phyloP scores from a whole-genome alignment of 1,284 basidiomycete species.

The Tilletia caries region DNA sequence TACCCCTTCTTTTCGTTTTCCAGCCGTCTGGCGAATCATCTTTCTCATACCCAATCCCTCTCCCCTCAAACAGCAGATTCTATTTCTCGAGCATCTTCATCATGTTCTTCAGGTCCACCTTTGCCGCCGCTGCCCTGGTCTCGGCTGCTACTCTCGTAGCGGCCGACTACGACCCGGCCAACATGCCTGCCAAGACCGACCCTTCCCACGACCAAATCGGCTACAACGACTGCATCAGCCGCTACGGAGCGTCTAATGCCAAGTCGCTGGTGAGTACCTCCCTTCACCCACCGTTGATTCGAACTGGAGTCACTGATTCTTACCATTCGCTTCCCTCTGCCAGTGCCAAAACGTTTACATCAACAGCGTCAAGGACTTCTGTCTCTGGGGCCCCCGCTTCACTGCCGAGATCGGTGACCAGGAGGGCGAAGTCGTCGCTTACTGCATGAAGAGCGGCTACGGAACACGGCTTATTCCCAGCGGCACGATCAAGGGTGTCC shows the following conservation, averaged over 20 bases:
- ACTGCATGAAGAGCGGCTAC: constrained; percentile 31
- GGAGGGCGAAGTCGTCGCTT: constrained; percentile 43
- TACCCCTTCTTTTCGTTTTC: constrained; percentile 25
- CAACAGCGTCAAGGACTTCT: constrained; percentile 22
- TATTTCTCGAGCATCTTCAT: not conserved
- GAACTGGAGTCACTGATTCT: not conserved
- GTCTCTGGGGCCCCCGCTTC: constrained; percentile 40
- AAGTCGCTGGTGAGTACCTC: constrained; percentile 2
- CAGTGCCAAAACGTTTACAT: constrained; percentile 23
- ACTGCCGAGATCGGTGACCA: constrained; percentile 33
- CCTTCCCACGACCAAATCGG: constrained; percentile 22
- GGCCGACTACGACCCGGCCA: constrained; percentile 29
- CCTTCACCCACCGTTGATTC: not conserved
- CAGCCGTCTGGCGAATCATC: not conserved
- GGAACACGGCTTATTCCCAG: constrained; percentile 67
- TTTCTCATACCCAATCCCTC: not conserved
- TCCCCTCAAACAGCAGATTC: not conserved
- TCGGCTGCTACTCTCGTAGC: constrained; percentile 8
- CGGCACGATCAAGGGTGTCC: constrained; percentile 68
- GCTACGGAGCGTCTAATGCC: constrained; percentile 19
- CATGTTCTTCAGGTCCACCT: constrained; percentile 7
- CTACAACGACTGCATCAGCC: constrained; percentile 25
- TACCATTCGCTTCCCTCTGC: not conserved
- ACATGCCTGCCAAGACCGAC: constrained; percentile 45
- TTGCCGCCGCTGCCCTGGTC: constrained; percentile 3